Evolutionary conservation across 257 asterid species (phyloP).

Genomic region (Capsicum rhomboideum): DNA sequence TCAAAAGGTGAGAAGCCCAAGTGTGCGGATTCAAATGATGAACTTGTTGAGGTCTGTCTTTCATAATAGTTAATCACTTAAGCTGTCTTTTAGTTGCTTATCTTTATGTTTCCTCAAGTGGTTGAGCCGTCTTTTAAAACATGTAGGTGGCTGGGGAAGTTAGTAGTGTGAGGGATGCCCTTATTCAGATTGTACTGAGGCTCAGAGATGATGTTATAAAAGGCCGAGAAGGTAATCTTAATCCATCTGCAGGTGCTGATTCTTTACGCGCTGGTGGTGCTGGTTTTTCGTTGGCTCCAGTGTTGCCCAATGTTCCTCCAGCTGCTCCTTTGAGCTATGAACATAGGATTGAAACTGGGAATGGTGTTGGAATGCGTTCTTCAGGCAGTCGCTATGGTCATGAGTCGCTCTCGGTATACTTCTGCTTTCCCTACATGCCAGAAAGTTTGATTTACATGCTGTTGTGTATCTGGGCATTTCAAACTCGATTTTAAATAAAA

Average conservation of each 20-base stretch:
- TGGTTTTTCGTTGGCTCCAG: constrained; percentile 51
- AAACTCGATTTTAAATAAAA: neutral
- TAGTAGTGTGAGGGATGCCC: constrained; percentile 76
- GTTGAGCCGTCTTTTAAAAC: constrained; percentile 7
- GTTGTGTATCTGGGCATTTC: neutral
- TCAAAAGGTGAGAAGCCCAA: constrained; percentile 81
- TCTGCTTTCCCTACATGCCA: neutral
- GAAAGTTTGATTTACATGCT: neutral
- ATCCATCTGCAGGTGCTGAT: constrained; percentile 56
- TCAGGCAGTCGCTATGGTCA: constrained; percentile 64
- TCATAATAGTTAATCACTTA: neutral
- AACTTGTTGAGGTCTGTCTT: constrained; percentile 74
- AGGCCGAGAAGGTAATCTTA: constrained; percentile 51
- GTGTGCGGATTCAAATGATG: constrained; percentile 62
- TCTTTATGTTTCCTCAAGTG: neutral
- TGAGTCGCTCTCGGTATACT: constrained; percentile 55
- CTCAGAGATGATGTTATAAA: constrained; percentile 80
- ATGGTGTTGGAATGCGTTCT: constrained; percentile 53
- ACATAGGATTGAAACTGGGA: constrained; percentile 55
- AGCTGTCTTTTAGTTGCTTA: neutral
- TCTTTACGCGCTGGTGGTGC: constrained; percentile 40
- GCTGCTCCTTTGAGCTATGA: constrained; percentile 56
- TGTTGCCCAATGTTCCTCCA: constrained; percentile 40
- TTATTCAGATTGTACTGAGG: constrained; percentile 79
- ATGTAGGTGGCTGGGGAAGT: constrained; percentile 67